phyloP scores from a whole-genome alignment of 176 grass and related monocot genomes.

The Olyra latifolia region DNA sequence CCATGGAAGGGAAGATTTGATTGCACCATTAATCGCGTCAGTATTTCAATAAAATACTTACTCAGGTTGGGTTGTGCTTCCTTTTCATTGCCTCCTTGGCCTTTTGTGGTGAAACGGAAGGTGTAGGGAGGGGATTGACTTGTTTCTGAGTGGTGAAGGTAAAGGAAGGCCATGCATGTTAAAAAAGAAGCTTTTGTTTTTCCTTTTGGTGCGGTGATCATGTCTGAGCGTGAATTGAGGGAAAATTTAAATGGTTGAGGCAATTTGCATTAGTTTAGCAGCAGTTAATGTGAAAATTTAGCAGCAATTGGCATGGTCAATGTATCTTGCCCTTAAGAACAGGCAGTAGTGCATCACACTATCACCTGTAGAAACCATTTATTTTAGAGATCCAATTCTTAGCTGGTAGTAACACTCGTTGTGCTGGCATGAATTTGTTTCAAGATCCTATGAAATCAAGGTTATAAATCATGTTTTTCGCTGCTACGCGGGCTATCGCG shows the following conservation, averaged over 20 bases:
- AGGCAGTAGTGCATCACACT: constrained; percentile 9
- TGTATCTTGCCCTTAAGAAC: constrained; percentile 18
- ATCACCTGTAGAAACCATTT: not conserved
- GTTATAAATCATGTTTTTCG: too few species aligned
- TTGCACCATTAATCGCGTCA: not conserved
- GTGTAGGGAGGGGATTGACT: not conserved
- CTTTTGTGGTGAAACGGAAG: not conserved
- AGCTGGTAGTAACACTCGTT: constrained; percentile 3
- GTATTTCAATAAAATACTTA: not conserved
- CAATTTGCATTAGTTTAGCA: constrained; percentile 12
- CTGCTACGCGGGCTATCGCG: too few species aligned
- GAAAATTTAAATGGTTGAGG: not conserved
- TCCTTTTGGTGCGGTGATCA: not conserved
- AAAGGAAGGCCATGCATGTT: not conserved
- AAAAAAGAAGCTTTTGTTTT: not conserved
- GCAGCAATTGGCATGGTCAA: constrained; percentile 20
- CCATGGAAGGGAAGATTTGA: not conserved
- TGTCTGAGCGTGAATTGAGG: not conserved
- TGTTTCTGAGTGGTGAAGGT: not conserved
- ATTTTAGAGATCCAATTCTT: constrained; percentile 7
- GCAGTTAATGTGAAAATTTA: constrained; percentile 24
- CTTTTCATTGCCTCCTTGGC: not conserved
- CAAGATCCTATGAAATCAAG: constrained; percentile 6
- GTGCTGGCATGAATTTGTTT: not conserved
- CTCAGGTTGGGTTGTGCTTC: not conserved